Conservation (phyloP, 345 rosid genomes). For the Rhodomyrtus tomentosa region DNA sequence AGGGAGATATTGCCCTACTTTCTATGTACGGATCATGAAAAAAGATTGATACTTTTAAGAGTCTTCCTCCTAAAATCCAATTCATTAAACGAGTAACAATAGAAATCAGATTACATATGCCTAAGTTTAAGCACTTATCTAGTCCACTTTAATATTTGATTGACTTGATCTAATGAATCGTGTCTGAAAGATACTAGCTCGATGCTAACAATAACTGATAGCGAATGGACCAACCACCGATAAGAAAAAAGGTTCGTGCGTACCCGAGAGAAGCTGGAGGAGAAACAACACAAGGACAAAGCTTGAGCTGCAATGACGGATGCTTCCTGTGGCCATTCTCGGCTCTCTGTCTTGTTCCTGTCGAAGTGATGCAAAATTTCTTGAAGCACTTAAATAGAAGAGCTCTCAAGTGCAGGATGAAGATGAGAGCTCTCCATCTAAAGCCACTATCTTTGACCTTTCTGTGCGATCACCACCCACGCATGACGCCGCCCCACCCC, state of each 20-base stretch:
- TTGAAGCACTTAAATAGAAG: background rate
- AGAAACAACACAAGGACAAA: slow-evolving; percentile 31
- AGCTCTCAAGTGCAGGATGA: background rate
- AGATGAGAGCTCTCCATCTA: slow-evolving; percentile 4
- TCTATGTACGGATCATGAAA: background rate
- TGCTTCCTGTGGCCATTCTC: slow-evolving; percentile 1
- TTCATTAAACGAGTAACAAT: background rate
- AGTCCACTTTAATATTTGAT: background rate
- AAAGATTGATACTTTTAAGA: too few relatives aligned
- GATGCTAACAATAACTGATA: background rate
- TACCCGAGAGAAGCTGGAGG: slow-evolving; percentile 39
- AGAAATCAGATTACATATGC: background rate
- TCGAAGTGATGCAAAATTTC: background rate
- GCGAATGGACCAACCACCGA: background rate
- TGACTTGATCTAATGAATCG: background rate
- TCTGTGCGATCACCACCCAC: slow-evolving; percentile 4
- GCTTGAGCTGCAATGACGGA: background rate
- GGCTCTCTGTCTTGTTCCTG: background rate
- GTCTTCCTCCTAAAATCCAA: background rate
- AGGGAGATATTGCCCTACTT: background rate
- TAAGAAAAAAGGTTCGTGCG: background rate
- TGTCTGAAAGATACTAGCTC: background rate
- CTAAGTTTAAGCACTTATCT: background rate
- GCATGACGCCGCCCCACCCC: slow-evolving; percentile 12
- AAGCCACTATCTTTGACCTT: slow-evolving; percentile 29